Percentiles rank a stretch among this genome's conserved stretches.
Conservation (phyloP, 192 early-diverging fungal species). For the Backusella circina region DNA sequence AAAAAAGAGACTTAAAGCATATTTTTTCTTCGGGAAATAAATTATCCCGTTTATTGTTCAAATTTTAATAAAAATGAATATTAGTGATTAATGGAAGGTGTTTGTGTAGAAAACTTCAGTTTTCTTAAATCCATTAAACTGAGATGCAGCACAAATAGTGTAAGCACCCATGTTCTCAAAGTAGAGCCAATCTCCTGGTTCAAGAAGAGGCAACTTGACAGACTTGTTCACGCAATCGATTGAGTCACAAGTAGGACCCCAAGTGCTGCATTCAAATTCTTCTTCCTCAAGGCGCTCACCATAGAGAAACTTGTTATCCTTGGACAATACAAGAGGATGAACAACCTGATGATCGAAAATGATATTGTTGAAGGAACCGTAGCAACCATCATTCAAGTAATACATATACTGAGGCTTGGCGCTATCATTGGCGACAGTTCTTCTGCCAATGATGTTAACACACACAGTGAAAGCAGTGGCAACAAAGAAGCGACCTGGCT, state of each 20-base stretch:
- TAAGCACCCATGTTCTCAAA: conserved; percentile 98
- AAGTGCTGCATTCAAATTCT: conserved; percentile 69
- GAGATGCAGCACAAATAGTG: conserved; percentile 84
- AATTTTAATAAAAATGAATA: not conserved
- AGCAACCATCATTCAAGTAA: conserved; percentile 99
- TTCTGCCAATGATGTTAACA: conserved; percentile 89
- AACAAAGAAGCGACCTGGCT: conserved; percentile 97
- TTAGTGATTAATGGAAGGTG: conserved; percentile 34
- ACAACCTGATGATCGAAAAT: conserved; percentile 92
- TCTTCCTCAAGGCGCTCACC: conserved; percentile 19
- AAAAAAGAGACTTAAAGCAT: not conserved
- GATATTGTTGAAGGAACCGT: conserved; percentile 98
- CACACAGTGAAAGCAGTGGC: conserved; percentile 92
- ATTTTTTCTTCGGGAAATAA: not conserved
- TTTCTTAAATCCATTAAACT: conserved; percentile 88
- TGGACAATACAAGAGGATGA: conserved; percentile 44
- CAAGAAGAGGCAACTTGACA: conserved; percentile 71
- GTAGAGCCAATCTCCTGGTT: conserved; percentile 94
- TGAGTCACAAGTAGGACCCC: conserved; percentile 99
- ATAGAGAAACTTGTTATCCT: conserved; percentile 33
- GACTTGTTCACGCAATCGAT: conserved; percentile 86
- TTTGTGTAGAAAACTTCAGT: conserved; percentile 86
- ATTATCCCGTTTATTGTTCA: not conserved
- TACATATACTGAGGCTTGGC: conserved; percentile 55
- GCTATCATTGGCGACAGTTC: conserved; percentile 50